Base-by-base conservation (phyloP, 169 alveolate species). In the Amoebophrya sp. region DNA sequence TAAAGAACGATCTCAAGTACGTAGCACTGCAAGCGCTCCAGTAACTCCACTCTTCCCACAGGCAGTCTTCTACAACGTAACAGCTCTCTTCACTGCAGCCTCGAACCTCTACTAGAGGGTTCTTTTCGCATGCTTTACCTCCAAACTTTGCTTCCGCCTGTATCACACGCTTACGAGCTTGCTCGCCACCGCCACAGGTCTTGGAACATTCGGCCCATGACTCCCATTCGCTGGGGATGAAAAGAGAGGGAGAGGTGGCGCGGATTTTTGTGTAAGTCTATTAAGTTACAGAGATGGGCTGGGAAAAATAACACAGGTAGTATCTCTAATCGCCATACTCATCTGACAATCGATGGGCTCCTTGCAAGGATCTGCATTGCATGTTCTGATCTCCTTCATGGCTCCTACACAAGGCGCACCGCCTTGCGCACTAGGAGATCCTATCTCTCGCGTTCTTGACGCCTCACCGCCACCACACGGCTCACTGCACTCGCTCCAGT, bases 21-120 rank as follows among this genome's bases (percentile, higher is more conserved):
- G n/a, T n/a, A n/a, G n/a, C n/a, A n/a, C n/a, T n/a, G 83, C 83
- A 65, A 0, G 12, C 83, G 83, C 38, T 26, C 83, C 83, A 65
- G 83, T 65, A 65, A 26, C 83, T 65, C 83, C 83, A 65, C 38
- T 65, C 12, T 65, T 36, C 83, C 83, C 83, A 65, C 33, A 65
- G 39, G 33, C 83, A 65, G 26, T 65, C 83, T 36, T 65, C 83
- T 1, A 26, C 83, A 10, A 65, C 83, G 36, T 65, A 29, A 36
- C 83, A 65, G 36, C 38, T 29, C 18, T 65, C 83, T 10, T 29
- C n/a, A 1, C 83, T 36, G 26, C 83, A 65, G 39, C 38, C 83
- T 6, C 38, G 39, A 1, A 65, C 83, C 26, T 65, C 83, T 36
- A 0, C 83, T 29, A 65, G 83, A 6, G 33, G 3, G 83, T 1